Conservation (phyloP, 163 green algal species). For the Coccomyxa subellipsoidea region DNA sequence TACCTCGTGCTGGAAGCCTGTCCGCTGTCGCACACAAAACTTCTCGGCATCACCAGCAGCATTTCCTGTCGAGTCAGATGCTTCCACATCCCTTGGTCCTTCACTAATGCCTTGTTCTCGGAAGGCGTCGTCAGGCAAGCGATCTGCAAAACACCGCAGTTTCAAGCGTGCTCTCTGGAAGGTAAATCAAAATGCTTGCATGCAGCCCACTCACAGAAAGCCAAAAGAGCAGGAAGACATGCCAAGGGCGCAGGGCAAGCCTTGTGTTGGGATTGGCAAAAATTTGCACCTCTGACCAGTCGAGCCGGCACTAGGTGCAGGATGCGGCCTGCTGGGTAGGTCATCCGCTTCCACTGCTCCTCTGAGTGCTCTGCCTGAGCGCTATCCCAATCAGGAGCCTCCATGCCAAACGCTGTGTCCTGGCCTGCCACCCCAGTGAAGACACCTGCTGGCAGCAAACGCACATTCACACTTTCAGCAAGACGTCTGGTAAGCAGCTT, state of each 20-base stretch:
- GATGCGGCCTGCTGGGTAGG: conserved; percentile 79
- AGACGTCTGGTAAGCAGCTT: neutral
- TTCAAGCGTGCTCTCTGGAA: no score
- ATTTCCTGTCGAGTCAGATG: neutral
- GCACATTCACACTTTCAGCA: no score
- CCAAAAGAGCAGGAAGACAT: no score
- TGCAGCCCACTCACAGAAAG: no score
- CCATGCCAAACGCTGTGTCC: conserved; percentile 4
- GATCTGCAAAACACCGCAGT: neutral
- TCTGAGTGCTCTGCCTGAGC: conserved; percentile 8
- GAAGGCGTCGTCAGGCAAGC: neutral
- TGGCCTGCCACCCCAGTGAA: conserved; percentile 13
- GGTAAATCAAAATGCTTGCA: no score
- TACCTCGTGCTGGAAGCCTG: neutral
- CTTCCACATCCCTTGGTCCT: neutral
- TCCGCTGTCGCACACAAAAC: neutral
- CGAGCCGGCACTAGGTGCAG: conserved; percentile 73
- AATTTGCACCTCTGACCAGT: conserved; percentile 25
- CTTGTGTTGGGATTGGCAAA: neutral
- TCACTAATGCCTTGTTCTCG: neutral
- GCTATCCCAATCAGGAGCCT: neutral
- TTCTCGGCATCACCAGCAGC: neutral
- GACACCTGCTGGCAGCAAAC: conserved; percentile 7
- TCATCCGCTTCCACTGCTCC: conserved; percentile 41
- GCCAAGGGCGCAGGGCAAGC: no score